These are phyloP conservation scores for Sporothrix humicola DNA, from an alignment of 2,329 filamentous ascomycete species.

Conservation along the genomic window DNA sequence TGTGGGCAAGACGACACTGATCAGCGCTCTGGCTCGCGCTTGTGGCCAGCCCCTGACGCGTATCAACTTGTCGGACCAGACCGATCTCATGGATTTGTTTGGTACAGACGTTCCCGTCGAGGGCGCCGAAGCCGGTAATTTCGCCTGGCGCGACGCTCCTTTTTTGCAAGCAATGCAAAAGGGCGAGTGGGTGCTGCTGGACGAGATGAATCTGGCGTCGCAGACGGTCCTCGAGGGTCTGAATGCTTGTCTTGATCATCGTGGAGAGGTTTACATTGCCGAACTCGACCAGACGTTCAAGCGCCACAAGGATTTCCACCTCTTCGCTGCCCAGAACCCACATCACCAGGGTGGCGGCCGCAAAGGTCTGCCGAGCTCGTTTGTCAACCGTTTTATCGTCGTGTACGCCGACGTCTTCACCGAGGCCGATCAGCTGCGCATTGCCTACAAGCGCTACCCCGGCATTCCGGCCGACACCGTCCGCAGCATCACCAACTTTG, in stretches of 20 bases:
- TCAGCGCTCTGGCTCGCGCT: constrained; percentile 80
- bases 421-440: constrained; percentile 77
- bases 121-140: constrained; percentile 86
- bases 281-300: constrained; percentile 95
- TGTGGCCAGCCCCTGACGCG: constrained; percentile 83
- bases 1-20: constrained; percentile 94
- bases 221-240: constrained; percentile 95
- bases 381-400: constrained; percentile 97
- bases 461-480: constrained; percentile 64
- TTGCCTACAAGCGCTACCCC: constrained; percentile 80
- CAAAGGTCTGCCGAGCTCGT: constrained; percentile 92
- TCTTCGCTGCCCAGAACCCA: constrained; percentile 97
- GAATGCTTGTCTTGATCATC: constrained; percentile 95
- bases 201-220: constrained; percentile 98
- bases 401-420: constrained; percentile 94
- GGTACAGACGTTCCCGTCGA: constrained; percentile 95
- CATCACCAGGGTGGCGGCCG: constrained; percentile 95
- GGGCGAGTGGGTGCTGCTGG: constrained; percentile 93
- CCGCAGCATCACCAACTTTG: constrained; percentile 74
- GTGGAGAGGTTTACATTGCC: constrained; percentile 92
- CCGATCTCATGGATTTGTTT: constrained; percentile 95
- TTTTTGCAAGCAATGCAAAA: constrained; percentile 96
- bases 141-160: constrained; percentile 93
- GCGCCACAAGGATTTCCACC: constrained; percentile 84
- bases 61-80: constrained; percentile 98